phyloP scores from a whole-genome alignment of 2,329 filamentous ascomycete genomes.

The Talaromyces sp. region DNA sequence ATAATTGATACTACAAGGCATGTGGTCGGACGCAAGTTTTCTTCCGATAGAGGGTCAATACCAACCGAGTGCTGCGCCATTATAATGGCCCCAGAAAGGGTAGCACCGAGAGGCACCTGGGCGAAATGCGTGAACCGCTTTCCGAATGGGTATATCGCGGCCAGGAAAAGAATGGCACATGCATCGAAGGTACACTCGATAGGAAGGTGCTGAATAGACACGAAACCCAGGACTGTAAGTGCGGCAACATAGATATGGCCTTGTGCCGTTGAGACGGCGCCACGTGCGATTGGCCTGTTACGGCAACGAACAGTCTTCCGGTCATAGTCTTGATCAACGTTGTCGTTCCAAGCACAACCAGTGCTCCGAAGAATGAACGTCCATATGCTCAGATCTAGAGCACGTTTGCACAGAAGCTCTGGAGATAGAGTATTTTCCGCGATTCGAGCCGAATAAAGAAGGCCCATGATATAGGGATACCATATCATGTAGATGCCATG shows the following conservation, averaged over 20 bases:
- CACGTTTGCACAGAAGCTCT: background rate
- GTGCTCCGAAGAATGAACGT: conserved; percentile 5
- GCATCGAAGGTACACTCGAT: background rate
- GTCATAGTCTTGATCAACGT: conserved; percentile 7
- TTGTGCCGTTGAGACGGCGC: conserved; percentile 1
- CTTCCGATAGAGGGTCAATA: background rate
- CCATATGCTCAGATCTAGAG: conserved; percentile 1
- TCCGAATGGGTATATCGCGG: conserved; percentile 6
- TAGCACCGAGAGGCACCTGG: conserved; percentile 3
- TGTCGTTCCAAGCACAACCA: conserved; percentile 3
- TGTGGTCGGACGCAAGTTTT: background rate
- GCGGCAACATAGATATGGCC: conserved; percentile 2
- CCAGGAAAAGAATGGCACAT: background rate
- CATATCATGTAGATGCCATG: background rate
- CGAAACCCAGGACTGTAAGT: background rate
- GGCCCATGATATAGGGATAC: conserved; percentile 3
- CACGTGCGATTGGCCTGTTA: conserved; percentile 4
- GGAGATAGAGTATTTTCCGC: background rate
- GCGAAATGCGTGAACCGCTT: conserved; percentile 8
- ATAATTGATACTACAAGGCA: background rate
- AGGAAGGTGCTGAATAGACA: background rate
- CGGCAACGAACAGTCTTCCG: background rate
- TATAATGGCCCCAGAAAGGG: background rate
- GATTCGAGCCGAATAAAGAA: background rate
- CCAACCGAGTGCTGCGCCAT: background rate